Percentiles rank a stretch among this genome's conserved stretches.
These are phyloP conservation scores for Asclepias syriaca DNA, from an alignment of 257 asterid species.

Conservation along the genomic window DNA sequence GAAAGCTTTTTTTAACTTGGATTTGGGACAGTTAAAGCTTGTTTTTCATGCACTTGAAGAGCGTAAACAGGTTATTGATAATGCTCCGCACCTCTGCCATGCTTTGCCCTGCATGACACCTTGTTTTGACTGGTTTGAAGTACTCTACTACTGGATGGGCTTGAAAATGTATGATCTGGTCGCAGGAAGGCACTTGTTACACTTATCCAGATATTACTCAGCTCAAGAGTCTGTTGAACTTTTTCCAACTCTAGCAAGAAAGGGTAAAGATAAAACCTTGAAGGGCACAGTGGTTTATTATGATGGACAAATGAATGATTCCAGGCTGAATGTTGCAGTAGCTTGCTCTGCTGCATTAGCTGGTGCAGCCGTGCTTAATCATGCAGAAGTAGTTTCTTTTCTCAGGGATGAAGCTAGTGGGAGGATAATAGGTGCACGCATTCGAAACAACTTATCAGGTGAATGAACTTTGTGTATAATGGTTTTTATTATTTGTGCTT, in stretches of 20 bases:
- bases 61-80: constrained; percentile 89
- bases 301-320: constrained; percentile 98
- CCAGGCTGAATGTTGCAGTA: constrained; percentile 79
- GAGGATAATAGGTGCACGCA: constrained; percentile 72
- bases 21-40: constrained; percentile 86
- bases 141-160: constrained; percentile 86
- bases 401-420: constrained; percentile 60
- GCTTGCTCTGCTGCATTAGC: constrained; percentile 96
- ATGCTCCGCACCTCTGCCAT: constrained; percentile 94
- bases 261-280: constrained; percentile 67
- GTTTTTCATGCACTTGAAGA: constrained; percentile 94
- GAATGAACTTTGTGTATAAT: constrained; percentile 9
- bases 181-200: constrained; percentile 79
- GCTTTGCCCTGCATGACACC: constrained; percentile 99
- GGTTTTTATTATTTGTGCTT: neutral
- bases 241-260: constrained; percentile 83
- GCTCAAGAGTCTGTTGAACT: constrained; percentile 82
- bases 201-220: constrained; percentile 87
- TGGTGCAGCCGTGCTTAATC: constrained; percentile 90
- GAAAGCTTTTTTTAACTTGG: constrained; percentile 90
- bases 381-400: constrained; percentile 82
- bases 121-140: constrained; percentile 94
- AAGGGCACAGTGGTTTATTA: constrained; percentile 98
- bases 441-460: constrained; percentile 80
- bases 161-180: constrained; percentile 95